These are phyloP conservation scores for Trifolium repens DNA, from an alignment of 306 rosid genomes.

Conservation along the genomic window DNA sequence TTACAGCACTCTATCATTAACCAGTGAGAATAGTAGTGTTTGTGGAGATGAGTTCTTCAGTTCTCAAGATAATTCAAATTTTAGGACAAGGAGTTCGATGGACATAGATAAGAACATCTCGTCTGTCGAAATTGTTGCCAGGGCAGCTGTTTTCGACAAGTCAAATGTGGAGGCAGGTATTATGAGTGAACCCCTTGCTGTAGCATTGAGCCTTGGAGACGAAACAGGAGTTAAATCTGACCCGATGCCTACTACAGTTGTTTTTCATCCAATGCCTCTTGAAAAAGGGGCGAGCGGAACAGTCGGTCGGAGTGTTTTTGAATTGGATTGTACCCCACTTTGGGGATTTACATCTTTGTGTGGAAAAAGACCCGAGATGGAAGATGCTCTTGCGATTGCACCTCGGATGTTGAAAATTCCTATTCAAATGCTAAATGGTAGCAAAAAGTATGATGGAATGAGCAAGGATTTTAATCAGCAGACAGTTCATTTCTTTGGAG, in stretches of 20 bases:
- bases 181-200: conserved; percentile 52
- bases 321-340: conserved; percentile 81
- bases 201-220: conserved; percentile 55
- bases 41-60: conserved; percentile 70
- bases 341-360: conserved; percentile 79
- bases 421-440: conserved; percentile 73
- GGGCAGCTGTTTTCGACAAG: conserved; percentile 42
- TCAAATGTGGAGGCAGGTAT: conserved; percentile 48
- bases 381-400: conserved; percentile 73
- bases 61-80: conserved; percentile 58
- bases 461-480: conserved; percentile 63
- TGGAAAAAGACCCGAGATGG: conserved; percentile 98
- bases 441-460: conserved; percentile 60
- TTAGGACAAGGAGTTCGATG: conserved; percentile 54
- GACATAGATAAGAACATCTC: conserved; percentile 56
- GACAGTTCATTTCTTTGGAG: conserved; percentile 81
- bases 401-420: conserved; percentile 77
- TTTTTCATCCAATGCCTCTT: conserved; percentile 60
- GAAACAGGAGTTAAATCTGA: conserved; percentile 52
- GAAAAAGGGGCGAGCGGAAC: conserved; percentile 58
- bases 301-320: conserved; percentile 78
- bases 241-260: conserved; percentile 46
- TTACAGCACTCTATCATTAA: conserved; percentile 67
- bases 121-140: conserved; percentile 51
- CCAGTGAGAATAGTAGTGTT: conserved; percentile 73